phyloP scores from a whole-genome alignment of 352 stramenopile species.

The Aphanomyces euteiches region DNA sequence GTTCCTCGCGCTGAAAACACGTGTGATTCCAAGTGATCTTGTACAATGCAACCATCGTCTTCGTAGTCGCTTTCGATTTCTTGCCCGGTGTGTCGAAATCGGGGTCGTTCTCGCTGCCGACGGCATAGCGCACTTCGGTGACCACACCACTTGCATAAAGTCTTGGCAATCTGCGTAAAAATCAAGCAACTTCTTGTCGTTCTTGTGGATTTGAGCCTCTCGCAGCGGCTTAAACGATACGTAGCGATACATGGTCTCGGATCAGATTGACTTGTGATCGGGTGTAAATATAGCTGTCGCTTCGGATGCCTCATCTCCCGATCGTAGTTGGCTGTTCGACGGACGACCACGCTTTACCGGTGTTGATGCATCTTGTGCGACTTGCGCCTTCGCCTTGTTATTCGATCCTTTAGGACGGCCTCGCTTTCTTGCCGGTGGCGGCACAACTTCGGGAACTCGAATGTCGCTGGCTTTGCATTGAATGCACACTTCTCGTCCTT shows the following conservation, averaged over 20 bases:
- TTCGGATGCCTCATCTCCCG: background rate
- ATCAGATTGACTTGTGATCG: conserved; percentile 1
- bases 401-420: background rate
- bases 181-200: no score
- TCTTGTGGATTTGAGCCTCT: no score
- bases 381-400: background rate
- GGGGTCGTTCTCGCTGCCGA: background rate
- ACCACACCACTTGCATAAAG: background rate
- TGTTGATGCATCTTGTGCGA: background rate
- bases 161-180: no score
- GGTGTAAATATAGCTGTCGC: background rate
- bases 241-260: background rate
- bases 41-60: no score
- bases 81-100: background rate
- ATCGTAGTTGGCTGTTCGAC: background rate
- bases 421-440: background rate
- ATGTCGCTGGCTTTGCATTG: background rate
- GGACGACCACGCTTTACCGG: background rate
- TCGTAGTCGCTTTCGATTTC: no score
- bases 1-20: no score
- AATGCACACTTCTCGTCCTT: background rate
- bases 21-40: no score
- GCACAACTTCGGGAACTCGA: background rate
- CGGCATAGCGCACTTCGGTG: background rate
- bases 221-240: no score